These are phyloP conservation scores for Neofusicoccum sp. DNA, from an alignment of 2,329 filamentous ascomycete species.

Conservation along the genomic window DNA sequence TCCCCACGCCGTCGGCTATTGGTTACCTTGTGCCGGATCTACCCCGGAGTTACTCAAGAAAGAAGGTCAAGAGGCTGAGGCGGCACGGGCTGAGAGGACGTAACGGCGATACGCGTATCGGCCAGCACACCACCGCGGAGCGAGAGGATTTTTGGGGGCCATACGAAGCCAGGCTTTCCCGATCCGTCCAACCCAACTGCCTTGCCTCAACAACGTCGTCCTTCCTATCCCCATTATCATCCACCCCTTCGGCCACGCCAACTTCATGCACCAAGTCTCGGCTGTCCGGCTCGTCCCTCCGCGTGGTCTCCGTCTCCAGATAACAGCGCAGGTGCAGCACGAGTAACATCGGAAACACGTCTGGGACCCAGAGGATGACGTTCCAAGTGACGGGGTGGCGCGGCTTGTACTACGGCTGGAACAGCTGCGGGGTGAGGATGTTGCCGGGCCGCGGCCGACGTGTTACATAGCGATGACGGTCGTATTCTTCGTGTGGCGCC, in stretches of 20 bases:
- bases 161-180: constrained; percentile 22
- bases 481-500: constrained; percentile 48
- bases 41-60: too few relatives aligned
- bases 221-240: background rate
- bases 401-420: constrained; percentile 29
- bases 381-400: constrained; percentile 35
- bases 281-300: constrained; percentile 33
- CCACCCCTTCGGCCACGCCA: background rate
- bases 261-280: constrained; percentile 24
- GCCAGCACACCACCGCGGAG: too few relatives aligned
- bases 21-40: too few relatives aligned
- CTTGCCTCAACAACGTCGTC: constrained; percentile 13
- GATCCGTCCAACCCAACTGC: constrained; percentile 18
- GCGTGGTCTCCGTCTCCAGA: constrained; percentile 44
- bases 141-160: too few relatives aligned
- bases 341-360: constrained; percentile 43
- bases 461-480: constrained; percentile 46
- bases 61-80: too few relatives aligned
- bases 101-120: background rate
- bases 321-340: constrained; percentile 46
- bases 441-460: constrained; percentile 41
- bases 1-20: too few relatives aligned
- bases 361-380: constrained; percentile 41
- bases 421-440: constrained; percentile 43
- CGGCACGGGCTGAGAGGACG: background rate